Evolutionary conservation across 768 basidiomycete genomes (phyloP), one percentile per base, ranked within the genome.

Genomic region (Mycena capillaripes): DNA sequence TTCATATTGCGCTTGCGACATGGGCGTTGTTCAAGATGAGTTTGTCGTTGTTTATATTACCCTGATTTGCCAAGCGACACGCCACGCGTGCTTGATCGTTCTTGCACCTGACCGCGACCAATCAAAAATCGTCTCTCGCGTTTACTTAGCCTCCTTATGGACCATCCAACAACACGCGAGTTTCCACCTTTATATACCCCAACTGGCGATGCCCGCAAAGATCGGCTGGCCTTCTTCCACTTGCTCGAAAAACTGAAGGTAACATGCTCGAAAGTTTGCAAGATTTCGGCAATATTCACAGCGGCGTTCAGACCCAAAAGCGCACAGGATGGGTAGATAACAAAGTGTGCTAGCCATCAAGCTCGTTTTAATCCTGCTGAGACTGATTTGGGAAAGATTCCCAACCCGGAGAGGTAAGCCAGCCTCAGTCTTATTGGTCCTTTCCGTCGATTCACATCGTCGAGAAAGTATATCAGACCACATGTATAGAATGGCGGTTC

Each of bases 401-500:
- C 91, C 21, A 88, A 89, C 71, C 89, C 95, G 7, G 95, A 97
- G 84, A 96, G 95, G 96, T 94, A 34, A 16, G 64, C 63, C 4
- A 23, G 21, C 48, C 66, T n/a, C 27, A 23, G 21, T 48, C 66
- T n/a, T 21, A 4, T 29, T 29, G 34, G 11, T 2, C 6, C 27
- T 34, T 25, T 57, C 11, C 42, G 32, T n/a, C n/a, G 44, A 50
- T 10, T 46, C 30, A 44, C 21, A 40, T 59, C 36, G n/a, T 27
- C 48, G 50, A 48, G 29, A 23, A 70, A 96, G 94, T 74, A 97
- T 98, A 73, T 92, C 96, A 10, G 97, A 99, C 81, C 97, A 98
- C 78, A 98, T 98, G 97, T 95, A 96, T 80, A 87, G 97, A 56
- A 98, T 99, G 97, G 93, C 96, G 2, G 80, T 98, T n/a, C 87